Conservation (phyloP, 2,329 filamentous ascomycete species). For the Aspergillus pseudoviridinutans region DNA sequence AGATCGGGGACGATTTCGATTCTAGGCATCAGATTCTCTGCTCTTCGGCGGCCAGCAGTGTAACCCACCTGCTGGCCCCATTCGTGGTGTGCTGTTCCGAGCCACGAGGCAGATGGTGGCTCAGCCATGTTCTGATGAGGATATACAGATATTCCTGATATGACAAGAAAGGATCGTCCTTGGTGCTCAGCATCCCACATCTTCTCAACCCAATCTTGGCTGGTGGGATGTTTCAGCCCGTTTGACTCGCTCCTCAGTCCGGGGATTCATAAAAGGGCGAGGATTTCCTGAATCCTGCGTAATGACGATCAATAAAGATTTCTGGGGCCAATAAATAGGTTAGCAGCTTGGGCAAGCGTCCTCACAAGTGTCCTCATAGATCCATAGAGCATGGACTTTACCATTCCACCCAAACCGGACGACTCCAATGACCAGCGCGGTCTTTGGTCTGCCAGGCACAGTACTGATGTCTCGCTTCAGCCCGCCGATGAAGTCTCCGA, state of each 20-base stretch:
- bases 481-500: constrained; percentile 5
- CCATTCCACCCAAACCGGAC: not conserved
- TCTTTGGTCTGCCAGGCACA: constrained; percentile 19
- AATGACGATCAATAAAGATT: not conserved
- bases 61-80: not conserved
- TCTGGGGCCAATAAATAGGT: not conserved
- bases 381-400: not conserved
- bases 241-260: not conserved
- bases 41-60: not conserved
- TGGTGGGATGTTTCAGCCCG: not conserved
- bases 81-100: not conserved
- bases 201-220: not conserved
- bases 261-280: not conserved
- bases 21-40: not conserved
- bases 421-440: constrained; percentile 16
- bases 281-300: not conserved
- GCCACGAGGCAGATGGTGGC: not conserved
- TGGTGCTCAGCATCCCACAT: not conserved
- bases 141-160: not conserved
- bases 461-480: constrained; percentile 21
- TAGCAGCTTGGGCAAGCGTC: not conserved
- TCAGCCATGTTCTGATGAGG: not conserved
- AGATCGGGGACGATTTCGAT: not conserved
- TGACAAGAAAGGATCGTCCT: not conserved
- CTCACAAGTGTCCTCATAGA: not conserved